Evolutionary conservation across 768 basidiomycete genomes (phyloP).

Genomic region (Hericium erinaceus): DNA sequence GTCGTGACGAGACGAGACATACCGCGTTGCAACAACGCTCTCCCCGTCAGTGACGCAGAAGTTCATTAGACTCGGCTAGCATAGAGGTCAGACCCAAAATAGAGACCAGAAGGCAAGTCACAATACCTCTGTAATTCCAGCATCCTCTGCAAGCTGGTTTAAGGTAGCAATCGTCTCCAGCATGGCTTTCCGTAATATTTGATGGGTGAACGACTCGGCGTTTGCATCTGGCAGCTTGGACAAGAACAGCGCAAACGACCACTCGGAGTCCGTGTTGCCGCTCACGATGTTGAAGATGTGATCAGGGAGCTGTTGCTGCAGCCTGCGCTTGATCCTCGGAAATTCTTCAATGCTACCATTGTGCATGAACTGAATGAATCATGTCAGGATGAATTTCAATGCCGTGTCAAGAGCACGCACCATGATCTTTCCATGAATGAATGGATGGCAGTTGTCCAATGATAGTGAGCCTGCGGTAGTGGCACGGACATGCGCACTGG

Average conservation of each 20-base stretch:
- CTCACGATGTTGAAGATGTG: slow-evolving; percentile 79
- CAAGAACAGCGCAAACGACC: slow-evolving; percentile 90
- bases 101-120: background rate
- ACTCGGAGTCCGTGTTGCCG: slow-evolving; percentile 98
- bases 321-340: slow-evolving; percentile 62
- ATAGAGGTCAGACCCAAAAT: slow-evolving; percentile 1
- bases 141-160: slow-evolving; percentile 67
- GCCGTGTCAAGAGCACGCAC: slow-evolving; percentile 29
- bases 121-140: slow-evolving; percentile 59
- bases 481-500: slow-evolving; percentile 86
- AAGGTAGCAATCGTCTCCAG: slow-evolving; percentile 74
- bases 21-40: slow-evolving; percentile 88
- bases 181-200: slow-evolving; percentile 76
- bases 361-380: slow-evolving; percentile 76
- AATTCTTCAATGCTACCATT: slow-evolving; percentile 93
- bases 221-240: slow-evolving; percentile 82
- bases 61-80: slow-evolving; percentile 82
- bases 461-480: slow-evolving; percentile 90
- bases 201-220: slow-evolving; percentile 64
- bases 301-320: slow-evolving; percentile 73
- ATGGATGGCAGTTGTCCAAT: slow-evolving; percentile 93
- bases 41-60: slow-evolving; percentile 96
- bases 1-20: slow-evolving; percentile 85
- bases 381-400: background rate
- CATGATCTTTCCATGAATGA: slow-evolving; percentile 87